Conservation (phyloP, 345 rosid genomes). For the Zanthoxylum bungeanum region DNA sequence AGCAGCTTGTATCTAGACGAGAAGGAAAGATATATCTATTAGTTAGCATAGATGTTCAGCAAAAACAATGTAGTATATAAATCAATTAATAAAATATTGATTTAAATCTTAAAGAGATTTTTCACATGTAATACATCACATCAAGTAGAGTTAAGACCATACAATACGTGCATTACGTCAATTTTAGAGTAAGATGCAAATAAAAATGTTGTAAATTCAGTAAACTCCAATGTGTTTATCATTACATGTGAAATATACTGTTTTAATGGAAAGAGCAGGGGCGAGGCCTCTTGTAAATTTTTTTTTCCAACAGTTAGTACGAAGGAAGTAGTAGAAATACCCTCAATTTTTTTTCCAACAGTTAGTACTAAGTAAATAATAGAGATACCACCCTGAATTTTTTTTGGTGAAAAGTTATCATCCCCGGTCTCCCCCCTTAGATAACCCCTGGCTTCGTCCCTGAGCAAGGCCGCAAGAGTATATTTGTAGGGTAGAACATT, state of each 20-base stretch:
- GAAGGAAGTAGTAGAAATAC: too few relatives aligned
- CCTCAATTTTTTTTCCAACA: too few relatives aligned
- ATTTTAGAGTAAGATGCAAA: not conserved
- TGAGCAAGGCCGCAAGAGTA: not conserved
- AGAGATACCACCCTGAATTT: too few relatives aligned
- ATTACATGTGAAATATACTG: not conserved
- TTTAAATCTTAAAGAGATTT: not conserved
- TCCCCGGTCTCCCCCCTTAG: too few relatives aligned
- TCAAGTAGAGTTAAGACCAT: not conserved
- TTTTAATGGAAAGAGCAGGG: too few relatives aligned
- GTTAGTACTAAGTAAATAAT: too few relatives aligned
- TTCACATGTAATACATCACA: not conserved
- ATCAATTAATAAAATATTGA: not conserved
- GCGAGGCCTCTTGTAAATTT: too few relatives aligned
- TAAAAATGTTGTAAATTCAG: not conserved
- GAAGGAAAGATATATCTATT: not conserved
- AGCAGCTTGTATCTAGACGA: slow-evolving; percentile 92
- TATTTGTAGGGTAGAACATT: not conserved
- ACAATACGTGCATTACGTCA: not conserved
- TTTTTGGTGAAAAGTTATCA: too few relatives aligned
- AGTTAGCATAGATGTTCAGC: not conserved
- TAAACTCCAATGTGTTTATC: not conserved
- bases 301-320: too few relatives aligned
- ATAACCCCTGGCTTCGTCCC: too few relatives aligned
- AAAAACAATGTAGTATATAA: not conserved